These are phyloP conservation scores for Termitomyces sp. DNA, from an alignment of 768 basidiomycete species.

Conservation along the genomic window DNA sequence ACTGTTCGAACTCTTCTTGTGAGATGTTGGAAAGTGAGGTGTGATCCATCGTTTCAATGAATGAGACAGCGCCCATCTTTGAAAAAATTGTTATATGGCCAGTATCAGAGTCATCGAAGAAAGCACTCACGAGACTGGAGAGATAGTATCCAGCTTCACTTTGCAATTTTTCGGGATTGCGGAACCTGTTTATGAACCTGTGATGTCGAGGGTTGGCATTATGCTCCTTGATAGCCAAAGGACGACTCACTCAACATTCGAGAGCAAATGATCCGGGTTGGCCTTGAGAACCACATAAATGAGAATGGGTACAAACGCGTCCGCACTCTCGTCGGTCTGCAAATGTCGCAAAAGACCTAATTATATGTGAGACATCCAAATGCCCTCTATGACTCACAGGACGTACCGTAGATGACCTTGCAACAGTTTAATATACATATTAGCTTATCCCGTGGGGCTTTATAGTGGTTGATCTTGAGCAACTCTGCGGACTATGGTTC, in stretches of 20 bases:
- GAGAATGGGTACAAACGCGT: slow-evolving; percentile 90
- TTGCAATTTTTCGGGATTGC: slow-evolving; percentile 83
- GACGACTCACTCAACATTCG: slow-evolving; percentile 82
- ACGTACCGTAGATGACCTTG: slow-evolving; percentile 97
- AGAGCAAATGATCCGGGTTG: slow-evolving; percentile 90
- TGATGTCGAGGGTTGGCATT: slow-evolving; percentile 18
- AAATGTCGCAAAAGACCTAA: slow-evolving; percentile 87
- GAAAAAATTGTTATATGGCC: not conserved
- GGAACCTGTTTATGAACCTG: slow-evolving; percentile 94
- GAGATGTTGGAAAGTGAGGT: slow-evolving; percentile 91
- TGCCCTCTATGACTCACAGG: slow-evolving; percentile 4
- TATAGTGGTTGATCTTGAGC: slow-evolving; percentile 96
- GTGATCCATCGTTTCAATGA: slow-evolving; percentile 98
- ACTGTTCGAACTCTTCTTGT: slow-evolving; percentile 89
- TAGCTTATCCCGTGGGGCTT: slow-evolving; percentile 95
- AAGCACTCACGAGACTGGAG: slow-evolving; percentile 73
- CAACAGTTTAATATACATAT: slow-evolving; percentile 97
- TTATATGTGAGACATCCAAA: slow-evolving; percentile 3
- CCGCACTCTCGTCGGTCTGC: slow-evolving; percentile 81
- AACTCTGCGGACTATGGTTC: slow-evolving; percentile 50
- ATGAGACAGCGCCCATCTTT: slow-evolving; percentile 94
- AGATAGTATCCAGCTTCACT: slow-evolving; percentile 97
- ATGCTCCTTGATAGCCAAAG: not conserved
- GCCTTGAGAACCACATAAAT: slow-evolving; percentile 92
- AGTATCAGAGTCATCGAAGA: not conserved